Percentiles rank a stretch among this genome's conserved stretches.
Evolutionary conservation across 805 yeast species (phyloP).

Genomic region (Candida broadrunensis): DNA sequence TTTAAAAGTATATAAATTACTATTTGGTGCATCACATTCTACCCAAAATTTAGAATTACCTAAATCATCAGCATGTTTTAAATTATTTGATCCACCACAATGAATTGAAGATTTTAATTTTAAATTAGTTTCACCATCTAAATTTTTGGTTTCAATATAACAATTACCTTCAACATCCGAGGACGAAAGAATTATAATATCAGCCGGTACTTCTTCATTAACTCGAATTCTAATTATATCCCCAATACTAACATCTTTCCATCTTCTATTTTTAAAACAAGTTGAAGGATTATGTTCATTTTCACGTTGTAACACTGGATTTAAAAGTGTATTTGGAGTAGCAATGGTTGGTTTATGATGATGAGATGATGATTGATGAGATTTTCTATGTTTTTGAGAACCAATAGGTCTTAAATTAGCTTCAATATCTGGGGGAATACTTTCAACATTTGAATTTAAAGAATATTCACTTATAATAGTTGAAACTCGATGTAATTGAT

Average conservation of each 20-base stretch:
- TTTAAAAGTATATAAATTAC: conserved; percentile 60
- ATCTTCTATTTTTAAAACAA: conserved; percentile 45
- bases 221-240: conserved; percentile 67
- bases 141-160: conserved; percentile 75
- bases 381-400: conserved; percentile 5
- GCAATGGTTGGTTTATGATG: conserved; percentile 8
- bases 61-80: conserved; percentile 58
- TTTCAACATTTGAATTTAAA: conserved; percentile 4
- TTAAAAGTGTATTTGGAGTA: conserved; percentile 17
- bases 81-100: conserved; percentile 44
- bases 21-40: conserved; percentile 72
- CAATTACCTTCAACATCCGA: conserved; percentile 69
- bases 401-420: background rate
- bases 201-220: conserved; percentile 82
- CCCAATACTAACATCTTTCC: conserved; percentile 75
- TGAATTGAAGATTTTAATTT: conserved; percentile 55
- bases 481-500: conserved; percentile 33
- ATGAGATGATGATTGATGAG: conserved; percentile 5
- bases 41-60: conserved; percentile 56
- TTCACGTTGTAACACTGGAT: conserved; percentile 11
- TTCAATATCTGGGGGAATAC: conserved; percentile 2
- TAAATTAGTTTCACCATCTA: conserved; percentile 82
- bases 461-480: conserved; percentile 36
- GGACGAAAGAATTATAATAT: conserved; percentile 59
- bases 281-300: conserved; percentile 5